Conservation (phyloP, 2,329 filamentous ascomycete species). For the Thelonectria discophora region DNA sequence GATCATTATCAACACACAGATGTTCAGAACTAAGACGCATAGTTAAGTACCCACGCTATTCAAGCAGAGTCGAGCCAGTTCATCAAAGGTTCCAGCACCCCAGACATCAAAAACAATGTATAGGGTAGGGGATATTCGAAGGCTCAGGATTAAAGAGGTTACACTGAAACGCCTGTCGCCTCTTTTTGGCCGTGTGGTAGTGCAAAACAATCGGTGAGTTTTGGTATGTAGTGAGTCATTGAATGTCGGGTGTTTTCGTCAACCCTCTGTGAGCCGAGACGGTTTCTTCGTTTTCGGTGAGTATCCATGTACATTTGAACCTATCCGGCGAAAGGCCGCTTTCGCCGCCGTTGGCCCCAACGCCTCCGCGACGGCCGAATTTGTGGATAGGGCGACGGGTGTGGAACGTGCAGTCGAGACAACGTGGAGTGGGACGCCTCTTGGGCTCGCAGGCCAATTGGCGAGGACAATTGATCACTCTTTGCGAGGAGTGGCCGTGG, state of each 20-base stretch:
- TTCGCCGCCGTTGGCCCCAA: background rate
- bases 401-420: slow-evolving; percentile 1
- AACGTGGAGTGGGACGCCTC: background rate
- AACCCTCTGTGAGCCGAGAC: background rate
- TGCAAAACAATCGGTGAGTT: background rate
- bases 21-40: background rate
- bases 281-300: background rate
- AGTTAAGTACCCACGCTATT: background rate
- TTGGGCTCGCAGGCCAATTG: background rate
- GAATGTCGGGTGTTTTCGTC: background rate
- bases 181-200: background rate
- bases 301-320: background rate
- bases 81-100: background rate
- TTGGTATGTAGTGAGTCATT: background rate
- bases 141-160: background rate
- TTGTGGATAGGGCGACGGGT: background rate
- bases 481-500: background rate
- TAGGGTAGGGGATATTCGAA: background rate
- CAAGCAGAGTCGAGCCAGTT: background rate
- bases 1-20: background rate
- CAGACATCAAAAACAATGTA: background rate
- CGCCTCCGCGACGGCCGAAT: background rate
- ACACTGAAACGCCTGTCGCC: background rate
- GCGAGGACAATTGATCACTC: background rate
- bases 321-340: background rate